Evolutionary conservation across 2,329 filamentous ascomycete species (phyloP), one percentile per base, ranked within the genome.

Genomic region (Botrytis paeoniae): DNA sequence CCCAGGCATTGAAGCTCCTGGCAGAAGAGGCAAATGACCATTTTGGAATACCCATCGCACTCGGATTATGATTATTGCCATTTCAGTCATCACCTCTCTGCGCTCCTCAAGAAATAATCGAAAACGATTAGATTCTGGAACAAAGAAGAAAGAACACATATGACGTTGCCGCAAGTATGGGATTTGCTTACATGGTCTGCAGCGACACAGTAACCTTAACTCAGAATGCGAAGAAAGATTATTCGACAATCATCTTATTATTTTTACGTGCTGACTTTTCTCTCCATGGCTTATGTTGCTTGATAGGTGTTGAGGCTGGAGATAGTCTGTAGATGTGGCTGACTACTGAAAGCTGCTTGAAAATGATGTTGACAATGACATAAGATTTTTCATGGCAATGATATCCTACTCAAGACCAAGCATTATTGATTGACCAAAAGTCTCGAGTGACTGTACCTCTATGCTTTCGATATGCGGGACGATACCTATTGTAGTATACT

Each of bases 101-200:
- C 48, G 12, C 48, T 18, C 60, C 12, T 65, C 35, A 37, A 37
- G 45, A 68, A 54, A n/a, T 22, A 10, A 16, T 14, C 22, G 25
- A 22, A 68, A 39, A 16, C 18, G 45, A 39, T 16, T 22, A 32
- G 35, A 8, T 54, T 37, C 37, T 32, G 48, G 25, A 57, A 57
- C 14, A 57, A 57, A 57, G 51, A 57, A 29, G 48, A 65, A 65
- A 29, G 48, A 65, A 65, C 29, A 65, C 45, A 57, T 57, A 68
- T 57, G 48, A 68, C 25, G 18, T 57, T 57, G 22, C 16, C 14
- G 25, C n/a, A 41, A 57, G 32, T 39, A 57, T 54, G 16, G 25
- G 10, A 45, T 41, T 41, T 68, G 64, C 64, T 41, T 57, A 68
- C 35, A 68, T 18, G 16, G 32, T 45, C 25, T 39, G 45, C 64